phyloP scores from a whole-genome alignment of 371 early-diverging fungal species.

The Rhizopus stolonifer region DNA sequence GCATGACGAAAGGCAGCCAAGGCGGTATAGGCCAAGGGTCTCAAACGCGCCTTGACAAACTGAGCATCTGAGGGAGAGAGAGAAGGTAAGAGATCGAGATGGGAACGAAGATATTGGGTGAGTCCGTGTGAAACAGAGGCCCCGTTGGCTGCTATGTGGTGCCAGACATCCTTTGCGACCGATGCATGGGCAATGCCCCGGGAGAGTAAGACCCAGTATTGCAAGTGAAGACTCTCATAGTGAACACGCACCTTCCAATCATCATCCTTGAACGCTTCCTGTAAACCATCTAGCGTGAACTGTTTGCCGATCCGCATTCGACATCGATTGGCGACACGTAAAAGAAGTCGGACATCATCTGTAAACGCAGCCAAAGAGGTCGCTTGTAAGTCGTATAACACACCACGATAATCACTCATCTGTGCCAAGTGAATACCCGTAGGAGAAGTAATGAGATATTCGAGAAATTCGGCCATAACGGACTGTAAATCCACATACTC shows the following conservation, averaged over 20 bases:
- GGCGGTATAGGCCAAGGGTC: conserved; percentile 33
- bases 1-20: conserved; percentile 29
- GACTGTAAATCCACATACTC: conserved; percentile 59
- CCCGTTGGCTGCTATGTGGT: conserved; percentile 28
- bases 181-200: conserved; percentile 47
- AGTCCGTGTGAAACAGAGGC: conserved; percentile 27
- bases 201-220: conserved; percentile 52
- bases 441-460: conserved; percentile 58
- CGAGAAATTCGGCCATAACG: conserved; percentile 57
- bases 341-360: conserved; percentile 61
- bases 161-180: conserved; percentile 38
- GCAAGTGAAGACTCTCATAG: conserved; percentile 47
- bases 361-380: conserved; percentile 62
- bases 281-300: conserved; percentile 32
- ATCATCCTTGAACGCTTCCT: background rate
- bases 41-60: conserved; percentile 19
- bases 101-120: conserved; percentile 18
- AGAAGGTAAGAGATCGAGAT: conserved; percentile 11
- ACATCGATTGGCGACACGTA: conserved; percentile 62
- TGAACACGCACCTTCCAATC: conserved; percentile 24
- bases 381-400: conserved; percentile 64
- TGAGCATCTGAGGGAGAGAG: conserved; percentile 22
- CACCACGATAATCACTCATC: conserved; percentile 63
- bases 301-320: conserved; percentile 62
- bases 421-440: conserved; percentile 61